Evolutionary conservation across 139 green algal species (phyloP), one percentile per base, ranked within the genome.

Genomic region (Coelastrella sp.): DNA sequence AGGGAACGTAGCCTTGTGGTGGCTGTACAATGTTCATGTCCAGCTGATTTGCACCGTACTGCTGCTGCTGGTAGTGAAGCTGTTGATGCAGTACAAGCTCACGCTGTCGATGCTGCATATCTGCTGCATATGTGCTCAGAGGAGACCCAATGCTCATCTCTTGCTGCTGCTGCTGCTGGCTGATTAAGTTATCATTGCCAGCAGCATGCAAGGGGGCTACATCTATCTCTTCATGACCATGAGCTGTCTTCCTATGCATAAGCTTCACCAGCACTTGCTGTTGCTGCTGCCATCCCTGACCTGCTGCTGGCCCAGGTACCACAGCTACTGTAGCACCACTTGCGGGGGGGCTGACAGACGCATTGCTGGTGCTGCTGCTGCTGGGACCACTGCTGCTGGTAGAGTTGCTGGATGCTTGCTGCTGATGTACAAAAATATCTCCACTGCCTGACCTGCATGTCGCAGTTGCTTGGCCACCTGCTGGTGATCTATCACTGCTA

Each of bases 221-320:
- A 8, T 69, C 7, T 11, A 82, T 53, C 53, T 82, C 75, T 17
- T 69, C 75, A 72, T 82, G 75, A 6, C 75, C 75, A 30, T 82
- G 75, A 30, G 75, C 75, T 27, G 75, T 71, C 19, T 53, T 41
- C 4, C 37, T 34, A 19, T 82, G 75, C 6, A 53, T 82, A 34
- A 82, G 35, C 4, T 21, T 11, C 21, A 71, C 75, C 51, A 71
- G 35, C 35, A 82, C 75, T 27, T 51, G 75, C 32, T 57, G 34
- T 17, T 53, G 75, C 51, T 57, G 75, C 75, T 82, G 75, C 75
- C 30, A 43, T 23, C 57, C 32, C 2, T 9, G 51, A 23, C 25
- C 69, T 51, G 69, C 69, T 63, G 69, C 69, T 25, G 69, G 38
- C 25, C 43, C 45, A 35, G 72, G 23, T 64, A 32, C 32, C 37